Conservation (phyloP, 352 stramenopile genomes). For the Phytophthora citricola region DNA sequence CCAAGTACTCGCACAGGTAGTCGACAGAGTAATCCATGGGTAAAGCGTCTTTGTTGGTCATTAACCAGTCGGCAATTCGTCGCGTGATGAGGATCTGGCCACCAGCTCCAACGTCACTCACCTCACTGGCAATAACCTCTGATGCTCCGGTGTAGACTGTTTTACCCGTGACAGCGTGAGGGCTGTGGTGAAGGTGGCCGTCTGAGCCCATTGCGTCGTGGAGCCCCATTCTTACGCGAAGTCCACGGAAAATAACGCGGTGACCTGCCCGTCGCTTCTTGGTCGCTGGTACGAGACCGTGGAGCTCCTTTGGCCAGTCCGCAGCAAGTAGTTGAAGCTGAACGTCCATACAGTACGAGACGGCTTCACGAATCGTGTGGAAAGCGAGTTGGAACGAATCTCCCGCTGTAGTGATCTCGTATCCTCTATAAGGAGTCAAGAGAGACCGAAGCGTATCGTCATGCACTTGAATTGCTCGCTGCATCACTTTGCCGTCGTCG, state of each 20-base stretch:
- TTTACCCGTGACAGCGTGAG: conserved; percentile 58
- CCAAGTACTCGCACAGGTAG: conserved; percentile 45
- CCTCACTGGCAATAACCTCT: conserved; percentile 56
- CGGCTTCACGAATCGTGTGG: conserved; percentile 66
- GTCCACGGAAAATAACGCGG: conserved; percentile 52
- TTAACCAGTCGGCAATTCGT: conserved; percentile 55
- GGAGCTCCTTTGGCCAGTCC: conserved; percentile 68
- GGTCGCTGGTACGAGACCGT: conserved; percentile 54
- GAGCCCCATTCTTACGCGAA: conserved; percentile 62
- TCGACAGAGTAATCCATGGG: conserved; percentile 42
- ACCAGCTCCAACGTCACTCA: conserved; percentile 56
- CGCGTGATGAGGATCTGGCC: conserved; percentile 61
- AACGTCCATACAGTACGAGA: conserved; percentile 68
- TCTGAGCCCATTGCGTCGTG: conserved; percentile 52
- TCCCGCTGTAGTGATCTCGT: conserved; percentile 78
- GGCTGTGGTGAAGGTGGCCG: conserved; percentile 39
- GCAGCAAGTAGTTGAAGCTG: conserved; percentile 61
- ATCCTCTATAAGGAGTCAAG: conserved; percentile 59
- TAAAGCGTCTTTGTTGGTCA: conserved; percentile 45
- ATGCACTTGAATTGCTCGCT: conserved; percentile 49
- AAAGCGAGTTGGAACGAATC: conserved; percentile 81
- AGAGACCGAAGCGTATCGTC: conserved; percentile 49
- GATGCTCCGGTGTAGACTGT: conserved; percentile 55
- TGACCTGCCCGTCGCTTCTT: conserved; percentile 42
- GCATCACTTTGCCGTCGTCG: conserved; percentile 54